phyloP scores from a whole-genome alignment of 352 stramenopile genomes.

The Pythium phragmitis region DNA sequence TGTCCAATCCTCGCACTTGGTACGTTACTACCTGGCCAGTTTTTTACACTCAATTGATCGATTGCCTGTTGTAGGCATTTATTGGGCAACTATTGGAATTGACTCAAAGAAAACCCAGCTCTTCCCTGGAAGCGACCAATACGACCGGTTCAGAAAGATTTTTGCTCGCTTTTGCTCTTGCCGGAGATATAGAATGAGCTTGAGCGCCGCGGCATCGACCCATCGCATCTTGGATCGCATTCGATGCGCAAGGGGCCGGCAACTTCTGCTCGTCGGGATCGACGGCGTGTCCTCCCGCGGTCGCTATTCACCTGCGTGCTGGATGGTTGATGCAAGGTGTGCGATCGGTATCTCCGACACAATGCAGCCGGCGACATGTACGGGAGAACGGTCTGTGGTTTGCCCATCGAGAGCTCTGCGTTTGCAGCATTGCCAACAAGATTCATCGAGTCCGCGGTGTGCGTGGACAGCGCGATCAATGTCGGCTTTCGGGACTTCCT shows the following conservation, averaged over 20 bases:
- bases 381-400: conserved; percentile 21
- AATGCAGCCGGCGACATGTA: conserved; percentile 28
- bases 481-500: conserved; percentile 15
- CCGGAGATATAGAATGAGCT: conserved; percentile 16
- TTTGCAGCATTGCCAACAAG: conserved; percentile 27
- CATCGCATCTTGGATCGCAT: neutral
- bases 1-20: conserved; percentile 33
- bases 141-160: conserved; percentile 27
- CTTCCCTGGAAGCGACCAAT: conserved; percentile 26
- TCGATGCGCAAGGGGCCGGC: conserved; percentile 14
- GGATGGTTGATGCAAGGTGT: conserved; percentile 25
- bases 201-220: conserved; percentile 18
- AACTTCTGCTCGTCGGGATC: conserved; percentile 26
- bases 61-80: conserved; percentile 16
- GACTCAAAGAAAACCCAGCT: conserved; percentile 12
- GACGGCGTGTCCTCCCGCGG: conserved; percentile 22
- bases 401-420: conserved; percentile 14
- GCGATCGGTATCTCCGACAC: conserved; percentile 26
- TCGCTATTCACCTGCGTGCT: conserved; percentile 23
- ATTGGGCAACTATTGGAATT: conserved; percentile 15
- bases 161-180: conserved; percentile 10
- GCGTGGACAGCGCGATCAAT: conserved; percentile 13
- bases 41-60: neutral
- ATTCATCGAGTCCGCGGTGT: neutral
- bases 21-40: too few species aligned